These are phyloP conservation scores for Stentor roeselii DNA, from an alignment of 73 alveolate species.

Conservation along the genomic window DNA sequence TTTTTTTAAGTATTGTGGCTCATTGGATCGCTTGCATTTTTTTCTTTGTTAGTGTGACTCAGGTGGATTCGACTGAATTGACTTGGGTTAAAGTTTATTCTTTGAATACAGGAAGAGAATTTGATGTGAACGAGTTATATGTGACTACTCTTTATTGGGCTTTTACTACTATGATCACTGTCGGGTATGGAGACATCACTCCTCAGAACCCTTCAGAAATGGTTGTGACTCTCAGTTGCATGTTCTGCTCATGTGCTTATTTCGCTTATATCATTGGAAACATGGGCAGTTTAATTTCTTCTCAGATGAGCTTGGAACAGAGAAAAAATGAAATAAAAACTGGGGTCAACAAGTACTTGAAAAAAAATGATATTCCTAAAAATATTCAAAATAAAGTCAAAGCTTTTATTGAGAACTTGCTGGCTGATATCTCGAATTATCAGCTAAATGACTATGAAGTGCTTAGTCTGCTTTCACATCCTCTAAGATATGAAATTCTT, in stretches of 20 bases:
- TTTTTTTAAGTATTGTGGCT: not conserved
- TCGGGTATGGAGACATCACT: constrained; percentile 30
- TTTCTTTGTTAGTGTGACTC: not conserved
- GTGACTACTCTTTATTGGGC: constrained; percentile 18
- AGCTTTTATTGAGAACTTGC: not conserved
- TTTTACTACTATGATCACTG: constrained; percentile 25
- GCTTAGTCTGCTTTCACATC: not conserved
- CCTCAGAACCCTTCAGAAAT: constrained; percentile 14
- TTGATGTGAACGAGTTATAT: not conserved
- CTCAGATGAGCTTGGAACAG: not conserved
- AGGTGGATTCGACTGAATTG: not conserved
- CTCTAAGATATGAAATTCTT: constrained; percentile 6
- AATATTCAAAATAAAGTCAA: not conserved
- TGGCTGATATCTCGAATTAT: not conserved
- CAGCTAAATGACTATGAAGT: not conserved
- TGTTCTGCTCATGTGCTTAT: not conserved
- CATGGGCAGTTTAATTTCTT: not conserved
- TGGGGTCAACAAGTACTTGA: not conserved
- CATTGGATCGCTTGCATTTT: constrained; percentile 16
- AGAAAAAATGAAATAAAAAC: not conserved
- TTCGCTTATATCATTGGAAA: constrained; percentile 10
- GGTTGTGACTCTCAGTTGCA: not conserved
- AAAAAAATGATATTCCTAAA: not conserved
- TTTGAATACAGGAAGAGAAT: not conserved
- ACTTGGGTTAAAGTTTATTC: not conserved